phyloP scores from a whole-genome alignment of 2,329 filamentous ascomycete genomes.

The Fusarium avenaceum region DNA sequence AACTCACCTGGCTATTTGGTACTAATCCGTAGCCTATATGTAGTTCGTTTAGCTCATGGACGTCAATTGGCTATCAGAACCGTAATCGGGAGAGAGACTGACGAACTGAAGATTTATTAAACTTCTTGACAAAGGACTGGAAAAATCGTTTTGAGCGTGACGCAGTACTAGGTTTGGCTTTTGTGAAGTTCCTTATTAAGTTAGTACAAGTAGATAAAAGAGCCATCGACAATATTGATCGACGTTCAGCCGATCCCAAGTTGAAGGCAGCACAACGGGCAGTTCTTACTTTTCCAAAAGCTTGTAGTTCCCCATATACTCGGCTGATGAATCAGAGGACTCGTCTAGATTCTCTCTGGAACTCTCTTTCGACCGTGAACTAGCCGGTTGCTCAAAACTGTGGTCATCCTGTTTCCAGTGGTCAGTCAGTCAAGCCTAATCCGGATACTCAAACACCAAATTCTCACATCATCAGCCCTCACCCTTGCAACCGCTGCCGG shows the following conservation, averaged over 20 bases:
- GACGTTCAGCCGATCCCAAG: too few relatives aligned
- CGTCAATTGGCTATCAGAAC: background rate
- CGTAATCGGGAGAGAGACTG: slow-evolving; percentile 12
- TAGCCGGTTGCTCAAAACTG: slow-evolving; percentile 20
- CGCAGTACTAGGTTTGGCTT: background rate
- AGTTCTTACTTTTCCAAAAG: slow-evolving; percentile 39
- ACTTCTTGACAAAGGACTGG: slow-evolving; percentile 40
- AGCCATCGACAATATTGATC: too few relatives aligned
- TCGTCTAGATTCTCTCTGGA: slow-evolving; percentile 28
- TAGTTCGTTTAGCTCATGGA: slow-evolving; percentile 17
- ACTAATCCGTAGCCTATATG: slow-evolving; percentile 38
- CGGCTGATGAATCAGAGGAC: slow-evolving; percentile 44
- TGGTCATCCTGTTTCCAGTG: slow-evolving; percentile 23
- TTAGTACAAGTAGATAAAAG: slow-evolving; percentile 22
- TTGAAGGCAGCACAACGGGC: background rate
- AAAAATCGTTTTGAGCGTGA: slow-evolving; percentile 45
- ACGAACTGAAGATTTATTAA: slow-evolving; percentile 43
- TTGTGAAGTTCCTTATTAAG: background rate
- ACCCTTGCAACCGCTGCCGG: slow-evolving; percentile 38
- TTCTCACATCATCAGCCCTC: slow-evolving; percentile 34
- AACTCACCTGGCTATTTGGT: slow-evolving; percentile 41
- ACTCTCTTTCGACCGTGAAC: slow-evolving; percentile 8
- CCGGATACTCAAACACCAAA: background rate
- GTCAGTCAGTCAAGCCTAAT: slow-evolving; percentile 19
- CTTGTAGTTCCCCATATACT: slow-evolving; percentile 32